Evolutionary conservation across 805 yeast species (phyloP), one percentile per base, ranked within the genome.

Genomic region (Ogataea zsoltii): DNA sequence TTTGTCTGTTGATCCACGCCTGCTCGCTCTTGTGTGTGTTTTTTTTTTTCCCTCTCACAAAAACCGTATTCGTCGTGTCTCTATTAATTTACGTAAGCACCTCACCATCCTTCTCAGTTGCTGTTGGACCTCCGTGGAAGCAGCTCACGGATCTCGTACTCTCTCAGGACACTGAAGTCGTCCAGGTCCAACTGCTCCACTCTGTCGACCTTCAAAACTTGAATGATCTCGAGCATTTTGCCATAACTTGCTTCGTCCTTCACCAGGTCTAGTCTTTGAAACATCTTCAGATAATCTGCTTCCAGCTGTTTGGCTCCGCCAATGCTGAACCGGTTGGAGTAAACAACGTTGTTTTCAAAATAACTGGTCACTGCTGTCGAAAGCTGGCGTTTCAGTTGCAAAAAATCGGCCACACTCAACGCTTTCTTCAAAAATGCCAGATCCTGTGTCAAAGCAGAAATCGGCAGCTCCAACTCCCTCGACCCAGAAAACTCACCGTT

Each of bases 271-370:
- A 66, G 43, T 6, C 48, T 12, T 14, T 48, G 35, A 59, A 74
- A 69, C 9, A 74, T 25, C 19, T 49, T 53, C 3, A 51, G 47
- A 7, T 70, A 48, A 45, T 72, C 76, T 3, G 41, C 44, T 7
- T 48, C 48, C 17, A 75, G 56, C 41, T 66, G 70, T 9, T 29
- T 12, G 2, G 71, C 74, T 4, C 76, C 75, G 7, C 34, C 26
- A 4, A 26, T 19, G 12, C 60, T 58, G 54, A 74, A 75, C 38
- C 52, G 57, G 48, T 68, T 68, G 7, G 69, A 69, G 49, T 64
- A 63, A 9, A 73, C 57, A 12, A 75, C 61, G 41, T 66, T 65
- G 23, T 58, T 63, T 57, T 68, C 70, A 39, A 75, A 58, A 42
- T 71, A 69, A 15, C 50, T 50, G 2, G 69, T 61, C n/a, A 74